phyloP scores from a whole-genome alignment of 2,329 filamentous ascomycete species.

The Pestalotiopsis sp. region DNA sequence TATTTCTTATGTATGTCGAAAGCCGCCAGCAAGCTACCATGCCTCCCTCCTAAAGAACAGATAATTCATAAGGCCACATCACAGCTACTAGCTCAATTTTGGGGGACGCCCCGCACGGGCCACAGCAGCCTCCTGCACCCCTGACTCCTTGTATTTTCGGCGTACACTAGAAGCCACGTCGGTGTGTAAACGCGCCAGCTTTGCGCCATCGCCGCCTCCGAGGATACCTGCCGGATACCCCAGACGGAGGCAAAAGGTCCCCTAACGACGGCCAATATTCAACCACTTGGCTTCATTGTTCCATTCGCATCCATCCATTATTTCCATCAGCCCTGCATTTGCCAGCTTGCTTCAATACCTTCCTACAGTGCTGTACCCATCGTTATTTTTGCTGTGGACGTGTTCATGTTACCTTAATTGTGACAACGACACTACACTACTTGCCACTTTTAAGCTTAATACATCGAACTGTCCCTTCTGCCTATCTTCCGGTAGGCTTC shows the following conservation, averaged over 20 bases:
- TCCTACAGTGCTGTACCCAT: background rate
- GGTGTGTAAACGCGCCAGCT: background rate
- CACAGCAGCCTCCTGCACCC: background rate
- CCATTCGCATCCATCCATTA: background rate
- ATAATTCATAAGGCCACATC: slow-evolving; percentile 14
- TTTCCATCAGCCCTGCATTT: slow-evolving; percentile 10
- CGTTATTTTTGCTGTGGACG: background rate
- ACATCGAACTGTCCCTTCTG: background rate
- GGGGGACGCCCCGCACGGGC: background rate
- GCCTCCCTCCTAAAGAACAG: slow-evolving; percentile 8
- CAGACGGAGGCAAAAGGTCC: background rate
- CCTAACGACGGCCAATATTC: background rate
- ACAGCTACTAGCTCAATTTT: slow-evolving; percentile 5
- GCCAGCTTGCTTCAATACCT: slow-evolving; percentile 5
- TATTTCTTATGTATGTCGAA: slow-evolving; percentile 7
- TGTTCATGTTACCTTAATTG: too few species aligned
- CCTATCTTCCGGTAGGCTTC: background rate
- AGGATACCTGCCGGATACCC: slow-evolving; percentile 3
- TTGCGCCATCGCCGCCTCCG: background rate
- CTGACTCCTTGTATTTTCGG: background rate
- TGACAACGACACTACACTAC: background rate
- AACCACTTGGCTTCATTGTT: background rate
- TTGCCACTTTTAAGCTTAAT: slow-evolving; percentile 11
- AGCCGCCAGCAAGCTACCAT: background rate
- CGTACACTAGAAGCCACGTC: background rate